phyloP scores from a whole-genome alignment of 2,329 filamentous ascomycete species.

The Atkinsonella hypoxylon region DNA sequence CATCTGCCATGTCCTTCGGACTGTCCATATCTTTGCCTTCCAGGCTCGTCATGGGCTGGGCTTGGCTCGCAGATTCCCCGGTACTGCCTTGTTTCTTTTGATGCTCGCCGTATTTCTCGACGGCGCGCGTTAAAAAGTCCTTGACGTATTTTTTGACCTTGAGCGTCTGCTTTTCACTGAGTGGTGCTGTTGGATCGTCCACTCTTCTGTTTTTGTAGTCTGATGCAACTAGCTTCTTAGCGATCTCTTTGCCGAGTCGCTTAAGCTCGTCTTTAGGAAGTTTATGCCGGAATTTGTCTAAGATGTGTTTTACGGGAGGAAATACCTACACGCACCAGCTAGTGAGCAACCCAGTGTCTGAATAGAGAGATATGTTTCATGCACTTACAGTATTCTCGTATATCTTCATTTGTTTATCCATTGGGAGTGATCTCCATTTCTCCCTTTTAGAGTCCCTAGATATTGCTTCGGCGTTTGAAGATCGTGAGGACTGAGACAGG shows the following conservation, averaged over 20 bases:
- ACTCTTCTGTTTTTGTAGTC: conserved; percentile 90
- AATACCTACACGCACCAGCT: conserved; percentile 47
- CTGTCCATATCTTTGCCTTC: not conserved
- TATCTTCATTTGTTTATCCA: conserved; percentile 87
- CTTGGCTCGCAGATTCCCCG: conserved; percentile 2
- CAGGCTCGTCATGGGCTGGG: not conserved
- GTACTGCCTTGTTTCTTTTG: conserved; percentile 42
- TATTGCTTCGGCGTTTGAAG: conserved; percentile 33
- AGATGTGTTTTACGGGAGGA: conserved; percentile 72
- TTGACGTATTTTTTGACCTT: conserved; percentile 76
- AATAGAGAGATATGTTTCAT: not conserved
- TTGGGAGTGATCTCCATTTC: conserved; percentile 55
- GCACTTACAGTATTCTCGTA: conserved; percentile 79
- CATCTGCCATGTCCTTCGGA: not conserved
- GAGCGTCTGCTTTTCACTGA: conserved; percentile 65
- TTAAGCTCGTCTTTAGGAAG: conserved; percentile 69
- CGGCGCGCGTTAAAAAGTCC: conserved; percentile 77
- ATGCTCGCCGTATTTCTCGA: conserved; percentile 58
- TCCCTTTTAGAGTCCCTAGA: conserved; percentile 50
- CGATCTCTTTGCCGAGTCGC: conserved; percentile 52
- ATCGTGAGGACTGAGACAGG: conserved; percentile 53
- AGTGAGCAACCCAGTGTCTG: not conserved
- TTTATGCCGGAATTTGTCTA: conserved; percentile 78
- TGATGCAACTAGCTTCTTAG: conserved; percentile 80
- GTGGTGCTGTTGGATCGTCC: conserved; percentile 56